phyloP scores from a whole-genome alignment of 2,329 filamentous ascomycete species.

The Fusarium chuoi region DNA sequence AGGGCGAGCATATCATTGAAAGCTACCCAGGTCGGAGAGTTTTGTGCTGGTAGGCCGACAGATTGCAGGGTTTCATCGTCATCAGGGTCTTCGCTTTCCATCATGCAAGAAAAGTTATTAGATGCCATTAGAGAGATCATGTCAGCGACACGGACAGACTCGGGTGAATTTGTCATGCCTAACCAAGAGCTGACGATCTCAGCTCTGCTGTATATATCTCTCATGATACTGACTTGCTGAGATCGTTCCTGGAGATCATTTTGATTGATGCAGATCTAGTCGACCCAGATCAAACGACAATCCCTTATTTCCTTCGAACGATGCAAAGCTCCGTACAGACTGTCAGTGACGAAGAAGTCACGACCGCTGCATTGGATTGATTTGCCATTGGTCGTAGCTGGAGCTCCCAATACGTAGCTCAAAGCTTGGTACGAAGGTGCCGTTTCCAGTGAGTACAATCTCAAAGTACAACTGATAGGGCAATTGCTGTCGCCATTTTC shows the following conservation, averaged over 20 bases:
- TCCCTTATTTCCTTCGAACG: background rate
- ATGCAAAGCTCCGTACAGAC: background rate
- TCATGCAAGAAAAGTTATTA: accelerated
- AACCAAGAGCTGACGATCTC: background rate
- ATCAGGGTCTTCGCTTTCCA: accelerated
- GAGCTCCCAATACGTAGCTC: background rate
- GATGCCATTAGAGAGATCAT: background rate
- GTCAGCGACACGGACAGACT: background rate
- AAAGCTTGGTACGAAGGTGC: background rate
- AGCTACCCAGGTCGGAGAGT: background rate
- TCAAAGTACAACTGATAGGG: background rate
- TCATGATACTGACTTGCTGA: background rate
- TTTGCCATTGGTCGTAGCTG: background rate
- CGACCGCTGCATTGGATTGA: background rate
- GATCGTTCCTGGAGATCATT: background rate
- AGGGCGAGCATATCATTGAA: background rate
- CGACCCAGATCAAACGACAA: background rate
- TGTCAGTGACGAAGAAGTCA: background rate
- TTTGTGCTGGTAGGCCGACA: background rate
- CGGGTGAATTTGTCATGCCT: background rate
- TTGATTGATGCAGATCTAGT: background rate
- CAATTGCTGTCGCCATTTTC: no score
- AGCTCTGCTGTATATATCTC: background rate
- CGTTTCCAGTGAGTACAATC: background rate
- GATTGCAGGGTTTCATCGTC: background rate